phyloP scores from a whole-genome alignment of 345 rosid genomes.

The Acer saccharum region DNA sequence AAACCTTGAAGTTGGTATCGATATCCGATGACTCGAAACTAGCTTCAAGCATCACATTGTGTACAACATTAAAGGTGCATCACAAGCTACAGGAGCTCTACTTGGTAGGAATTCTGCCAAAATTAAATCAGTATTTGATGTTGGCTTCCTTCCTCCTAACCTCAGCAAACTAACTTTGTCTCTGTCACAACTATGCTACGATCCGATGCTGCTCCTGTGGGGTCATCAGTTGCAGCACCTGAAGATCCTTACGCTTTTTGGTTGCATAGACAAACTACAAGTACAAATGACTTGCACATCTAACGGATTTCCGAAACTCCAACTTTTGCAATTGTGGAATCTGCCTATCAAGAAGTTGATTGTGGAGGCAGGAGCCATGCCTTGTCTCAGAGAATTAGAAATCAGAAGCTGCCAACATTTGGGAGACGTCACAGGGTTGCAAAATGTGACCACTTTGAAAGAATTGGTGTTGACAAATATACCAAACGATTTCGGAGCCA shows the following conservation, averaged over 20 bases:
- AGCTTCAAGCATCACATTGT: neutral
- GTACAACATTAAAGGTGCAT: no score
- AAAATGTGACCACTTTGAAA: slow-evolving; percentile 14
- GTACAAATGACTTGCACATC: slow-evolving; percentile 16
- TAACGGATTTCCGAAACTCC: slow-evolving; percentile 29
- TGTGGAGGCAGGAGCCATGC: slow-evolving; percentile 26
- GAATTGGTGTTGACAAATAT: slow-evolving; percentile 33
- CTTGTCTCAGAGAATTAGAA: slow-evolving; percentile 30
- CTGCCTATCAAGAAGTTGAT: slow-evolving; percentile 23
- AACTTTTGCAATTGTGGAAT: slow-evolving; percentile 41
- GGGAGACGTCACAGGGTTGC: slow-evolving; percentile 13
- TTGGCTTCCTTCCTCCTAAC: slow-evolving; percentile 1
- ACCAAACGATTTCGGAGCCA: slow-evolving; percentile 2
- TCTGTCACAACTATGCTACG: slow-evolving; percentile 14
- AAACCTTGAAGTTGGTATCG: neutral
- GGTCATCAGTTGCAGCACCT: slow-evolving; percentile 24
- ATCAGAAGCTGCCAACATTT: slow-evolving; percentile 36
- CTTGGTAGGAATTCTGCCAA: neutral
- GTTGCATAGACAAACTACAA: slow-evolving; percentile 28
- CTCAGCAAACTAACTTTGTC: slow-evolving; percentile 40
- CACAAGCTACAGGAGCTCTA: no score
- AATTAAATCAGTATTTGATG: neutral
- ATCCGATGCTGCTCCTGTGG: slow-evolving; percentile 35
- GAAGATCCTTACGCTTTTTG: slow-evolving; percentile 39
- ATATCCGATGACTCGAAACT: neutral